Conservation (phyloP, 129 eudicot genomes). For the Flaveria brownii region DNA sequence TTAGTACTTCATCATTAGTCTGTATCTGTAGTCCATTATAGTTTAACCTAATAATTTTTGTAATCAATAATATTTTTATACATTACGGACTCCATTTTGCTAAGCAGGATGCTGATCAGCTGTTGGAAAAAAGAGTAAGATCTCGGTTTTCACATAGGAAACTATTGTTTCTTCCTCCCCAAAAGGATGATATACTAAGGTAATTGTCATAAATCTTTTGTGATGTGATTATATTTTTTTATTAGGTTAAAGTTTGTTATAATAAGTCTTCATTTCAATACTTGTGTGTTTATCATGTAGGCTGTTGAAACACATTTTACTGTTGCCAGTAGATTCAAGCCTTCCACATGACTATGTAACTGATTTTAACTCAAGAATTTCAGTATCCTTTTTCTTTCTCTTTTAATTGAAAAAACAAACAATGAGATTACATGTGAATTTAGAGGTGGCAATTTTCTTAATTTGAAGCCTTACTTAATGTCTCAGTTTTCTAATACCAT, state of each 20-base stretch:
- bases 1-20: conserved; percentile 1
- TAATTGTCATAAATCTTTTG: conserved; percentile 22
- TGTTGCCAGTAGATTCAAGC: conserved; percentile 69
- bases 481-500: too few species aligned
- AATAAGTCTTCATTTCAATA: conserved; percentile 7
- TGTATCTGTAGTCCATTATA: background rate
- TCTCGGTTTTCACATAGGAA: conserved; percentile 96
- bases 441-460: background rate
- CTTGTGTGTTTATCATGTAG: conserved; percentile 43
- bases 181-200: conserved; percentile 78
- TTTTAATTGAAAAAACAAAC: background rate
- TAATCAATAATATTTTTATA: background rate
- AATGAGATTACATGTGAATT: conserved; percentile 3
- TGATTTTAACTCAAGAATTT: conserved; percentile 64
- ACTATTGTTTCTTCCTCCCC: conserved; percentile 83
- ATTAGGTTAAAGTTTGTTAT: conserved; percentile 15
- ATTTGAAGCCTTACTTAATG: too few species aligned
- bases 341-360: conserved; percentile 60
- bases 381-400: conserved; percentile 63
- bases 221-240: background rate
- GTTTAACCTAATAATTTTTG: background rate
- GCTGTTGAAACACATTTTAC: conserved; percentile 61
- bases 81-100: background rate
- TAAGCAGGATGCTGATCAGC: conserved; percentile 96
- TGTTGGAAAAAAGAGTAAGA: conserved; percentile 93